Base-by-base conservation (phyloP, 1,284 basidiomycete genomes). In the Leccinum variabile region DNA sequence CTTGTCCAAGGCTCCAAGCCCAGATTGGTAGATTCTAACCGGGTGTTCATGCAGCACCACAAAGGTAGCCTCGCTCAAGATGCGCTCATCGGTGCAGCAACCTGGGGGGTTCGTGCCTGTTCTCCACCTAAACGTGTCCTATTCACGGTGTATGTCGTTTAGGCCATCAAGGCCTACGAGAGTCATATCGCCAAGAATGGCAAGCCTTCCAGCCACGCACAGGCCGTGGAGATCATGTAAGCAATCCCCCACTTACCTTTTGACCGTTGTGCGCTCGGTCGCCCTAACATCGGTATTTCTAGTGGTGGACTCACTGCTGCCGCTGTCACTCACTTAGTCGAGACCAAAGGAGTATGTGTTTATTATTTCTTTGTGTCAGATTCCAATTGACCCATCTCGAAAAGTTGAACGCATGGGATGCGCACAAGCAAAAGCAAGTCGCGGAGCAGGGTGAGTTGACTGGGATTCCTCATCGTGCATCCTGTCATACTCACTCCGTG, bases 331-430 rank as follows among this genome's bases (percentile, higher is more conserved):
- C 65, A 25, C 0, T n/a, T 72, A 33, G n/a, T 3, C 1, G 69
- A 72, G 59, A 71, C 68, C n/a, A 71, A 69, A 44, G 68, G 68
- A 39, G 68, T 69, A 59, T 28, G 68, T 66, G 13, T 30, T 52
- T 3, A 5, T 30, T 7, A 25, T 25, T 25, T 25, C 25, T 25
- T 50, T 44, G 6, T n/a, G 28, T 14, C 2, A 32, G 22, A 39
- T 28, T n/a, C 3, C 3, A 14, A 7, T 30, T 3, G 5, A 50
- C 14, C 5, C 39, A 16, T 28, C 30, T 46, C 44, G 18, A 3
- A 28, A 54, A 72, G 69, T 1, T 1, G 0, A 59, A 72, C 4
- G 37, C 55, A 16, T 69, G 4, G 8, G 70, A 69, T 13, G 2
- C 1, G 0, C 13, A 57, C 57, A 37, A 61, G 59, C 10, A 1